phyloP scores from a whole-genome alignment of 768 basidiomycete species.

The Mrakia blollopis region DNA sequence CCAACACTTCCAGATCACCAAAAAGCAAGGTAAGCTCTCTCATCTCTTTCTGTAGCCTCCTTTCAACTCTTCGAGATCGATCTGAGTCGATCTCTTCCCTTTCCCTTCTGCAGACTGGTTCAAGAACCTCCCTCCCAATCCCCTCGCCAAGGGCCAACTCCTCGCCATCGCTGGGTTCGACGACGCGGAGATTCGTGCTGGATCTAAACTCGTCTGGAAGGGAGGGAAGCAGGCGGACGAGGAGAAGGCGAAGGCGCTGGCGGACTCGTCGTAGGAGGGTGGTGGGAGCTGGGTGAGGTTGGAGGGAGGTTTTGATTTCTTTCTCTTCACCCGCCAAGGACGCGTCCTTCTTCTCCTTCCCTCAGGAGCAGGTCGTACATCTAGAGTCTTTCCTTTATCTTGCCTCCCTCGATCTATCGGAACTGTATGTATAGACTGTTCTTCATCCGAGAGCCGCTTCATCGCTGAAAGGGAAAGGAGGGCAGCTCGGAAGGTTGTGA shows the following conservation, averaged over 20 bases:
- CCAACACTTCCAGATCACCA: constrained; percentile 3
- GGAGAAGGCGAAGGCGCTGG: background rate
- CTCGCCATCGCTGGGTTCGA: constrained; percentile 7
- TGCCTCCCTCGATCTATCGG: too few relatives aligned
- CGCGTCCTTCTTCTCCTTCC: too few relatives aligned
- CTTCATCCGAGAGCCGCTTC: too few relatives aligned
- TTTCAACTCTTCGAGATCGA: background rate
- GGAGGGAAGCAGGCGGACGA: background rate
- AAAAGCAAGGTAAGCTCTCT: background rate
- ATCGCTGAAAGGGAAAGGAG: too few relatives aligned
- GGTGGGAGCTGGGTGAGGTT: too few relatives aligned
- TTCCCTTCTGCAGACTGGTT: constrained; percentile 17
- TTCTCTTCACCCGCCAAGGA: background rate
- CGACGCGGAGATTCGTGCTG: background rate
- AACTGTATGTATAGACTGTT: too few relatives aligned
- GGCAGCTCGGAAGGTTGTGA: too few relatives aligned
- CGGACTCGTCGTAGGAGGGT: too few relatives aligned
- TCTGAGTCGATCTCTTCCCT: background rate
- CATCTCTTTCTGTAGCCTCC: too few relatives aligned
- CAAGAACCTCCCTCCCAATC: background rate
- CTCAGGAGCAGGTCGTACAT: too few relatives aligned
- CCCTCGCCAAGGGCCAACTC: constrained; percentile 2
- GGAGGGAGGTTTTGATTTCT: constrained; percentile 9
- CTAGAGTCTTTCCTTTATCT: too few relatives aligned
- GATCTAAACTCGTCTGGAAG: background rate